phyloP scores from a whole-genome alignment of 371 early-diverging fungal genomes.

The Rhizomucor pusillus region DNA sequence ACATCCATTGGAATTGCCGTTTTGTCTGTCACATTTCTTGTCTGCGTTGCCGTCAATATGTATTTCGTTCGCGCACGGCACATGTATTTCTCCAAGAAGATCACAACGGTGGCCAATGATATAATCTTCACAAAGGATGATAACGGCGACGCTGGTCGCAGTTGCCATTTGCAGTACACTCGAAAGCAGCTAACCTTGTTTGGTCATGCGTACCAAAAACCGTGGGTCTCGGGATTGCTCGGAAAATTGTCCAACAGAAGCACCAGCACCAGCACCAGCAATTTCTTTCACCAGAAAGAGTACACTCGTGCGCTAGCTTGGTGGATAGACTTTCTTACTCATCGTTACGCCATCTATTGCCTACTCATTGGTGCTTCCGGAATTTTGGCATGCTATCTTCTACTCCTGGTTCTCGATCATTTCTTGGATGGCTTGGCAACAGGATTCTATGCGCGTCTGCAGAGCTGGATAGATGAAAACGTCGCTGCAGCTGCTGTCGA shows the following conservation, averaged over 20 bases:
- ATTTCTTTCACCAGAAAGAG: background rate
- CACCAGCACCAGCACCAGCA: too few relatives aligned
- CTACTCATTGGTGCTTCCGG: slow-evolving; percentile 27
- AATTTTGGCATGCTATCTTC: slow-evolving; percentile 1
- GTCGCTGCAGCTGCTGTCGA: background rate
- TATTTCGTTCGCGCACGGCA: background rate
- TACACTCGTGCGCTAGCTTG: background rate
- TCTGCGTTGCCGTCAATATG: background rate
- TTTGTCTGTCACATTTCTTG: background rate
- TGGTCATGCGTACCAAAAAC: background rate
- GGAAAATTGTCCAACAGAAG: too few relatives aligned
- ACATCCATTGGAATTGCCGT: background rate
- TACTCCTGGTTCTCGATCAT: background rate
- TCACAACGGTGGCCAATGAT: background rate
- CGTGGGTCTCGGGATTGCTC: background rate
- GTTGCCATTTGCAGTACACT: background rate
- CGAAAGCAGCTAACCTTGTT: slow-evolving; percentile 1
- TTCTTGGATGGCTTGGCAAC: background rate
- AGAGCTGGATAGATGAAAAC: background rate
- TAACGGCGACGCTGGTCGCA: too few relatives aligned
- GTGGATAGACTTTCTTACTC: slow-evolving; percentile 22
- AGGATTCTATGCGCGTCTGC: background rate
- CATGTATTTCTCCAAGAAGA: background rate
- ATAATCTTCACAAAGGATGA: background rate
- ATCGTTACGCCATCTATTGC: slow-evolving; percentile 28